Evolutionary conservation across 495 filamentous ascomycete genomes (phyloP).

Genomic region (Penicillium fimorum): DNA sequence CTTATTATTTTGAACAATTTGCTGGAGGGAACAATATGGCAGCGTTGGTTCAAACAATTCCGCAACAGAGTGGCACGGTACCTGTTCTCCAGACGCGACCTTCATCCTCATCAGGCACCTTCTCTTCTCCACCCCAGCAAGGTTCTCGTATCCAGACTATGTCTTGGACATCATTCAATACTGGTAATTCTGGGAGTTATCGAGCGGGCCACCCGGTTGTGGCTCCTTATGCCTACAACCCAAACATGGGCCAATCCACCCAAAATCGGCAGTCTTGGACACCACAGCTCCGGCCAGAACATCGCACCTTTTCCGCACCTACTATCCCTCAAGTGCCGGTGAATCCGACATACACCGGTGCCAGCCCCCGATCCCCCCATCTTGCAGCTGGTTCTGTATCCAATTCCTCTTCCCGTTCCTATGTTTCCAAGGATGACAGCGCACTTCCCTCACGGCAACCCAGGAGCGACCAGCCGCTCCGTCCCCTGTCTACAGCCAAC

Average conservation of each 20-base stretch:
- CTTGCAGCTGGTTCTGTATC: constrained; percentile 61
- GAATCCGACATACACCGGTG: constrained; percentile 41
- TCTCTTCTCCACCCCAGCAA: constrained; percentile 45
- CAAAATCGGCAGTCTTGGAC: constrained; percentile 57
- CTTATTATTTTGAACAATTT: constrained; percentile 12
- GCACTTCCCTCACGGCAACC: constrained; percentile 44
- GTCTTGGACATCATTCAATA: constrained; percentile 65
- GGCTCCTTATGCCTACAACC: constrained; percentile 86
- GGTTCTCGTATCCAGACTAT: constrained; percentile 52
- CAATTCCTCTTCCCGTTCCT: constrained; percentile 46
- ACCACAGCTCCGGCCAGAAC: constrained; percentile 64
- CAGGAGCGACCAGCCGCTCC: constrained; percentile 38
- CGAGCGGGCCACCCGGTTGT: constrained; percentile 63
- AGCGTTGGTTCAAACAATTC: constrained; percentile 87
- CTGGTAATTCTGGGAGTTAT: constrained; percentile 59
- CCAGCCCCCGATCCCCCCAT: constrained; percentile 51
- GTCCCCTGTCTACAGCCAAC: constrained; percentile 54
- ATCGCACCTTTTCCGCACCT: constrained; percentile 65
- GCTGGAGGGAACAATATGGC: constrained; percentile 63
- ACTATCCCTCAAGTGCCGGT: constrained; percentile 49
- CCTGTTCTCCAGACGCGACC: constrained; percentile 81
- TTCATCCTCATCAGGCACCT: constrained; percentile 62
- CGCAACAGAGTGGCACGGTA: constrained; percentile 74
- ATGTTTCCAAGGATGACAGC: constrained; percentile 50
- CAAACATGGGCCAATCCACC: constrained; percentile 56